Base-by-base conservation (phyloP, 495 filamentous ascomycete species). In the Penicillium pancosmium region DNA sequence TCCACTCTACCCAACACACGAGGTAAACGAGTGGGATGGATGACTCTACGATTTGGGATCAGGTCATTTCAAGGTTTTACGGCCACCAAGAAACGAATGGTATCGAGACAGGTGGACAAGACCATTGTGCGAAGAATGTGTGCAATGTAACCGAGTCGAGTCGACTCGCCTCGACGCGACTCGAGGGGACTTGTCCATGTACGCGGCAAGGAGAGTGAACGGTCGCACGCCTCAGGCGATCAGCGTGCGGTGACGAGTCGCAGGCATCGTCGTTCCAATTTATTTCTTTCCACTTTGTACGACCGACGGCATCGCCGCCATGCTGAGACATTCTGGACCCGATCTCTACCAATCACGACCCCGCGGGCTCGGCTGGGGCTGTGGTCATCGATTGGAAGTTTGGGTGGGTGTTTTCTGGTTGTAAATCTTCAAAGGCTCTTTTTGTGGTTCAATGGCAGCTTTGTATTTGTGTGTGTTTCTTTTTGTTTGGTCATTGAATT, bases 171-270 rank as follows among this genome's bases (percentile, higher is more conserved):
- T 27, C 31, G 31, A 34, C 9, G 18, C 53, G 38, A 31, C 5
- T 31, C 27, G 27, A 31, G 5, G 27, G 27, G 27, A 31, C 27
- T 31, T 31, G 27, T 4, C 53, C 54, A 61, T 52, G 59, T 56
- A 61, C n/a, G 50, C 57, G 16, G 46, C 35, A 60, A 58, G 60
- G 60, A 44, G 59, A 52, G 12, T 15, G 21, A 40, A 55, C 52
- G 57, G 58, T 61, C 59, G 53, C 59, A 61, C 49, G 43, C 50
- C 36, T 40, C 15, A 56, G 13, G 18, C 43, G 19, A 43, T 36
- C 31, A 25, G 19, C 25, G 48, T 49, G 54, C 44, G 36, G 34
- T 57, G 25, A 21, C 48, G 54, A 44, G 23, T 25, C 19, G 19
- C 21, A 48, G 46, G 23, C 21, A 48, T 48, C 46, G 46, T 27